Conservation (phyloP, 495 filamentous ascomycete species). For the Annulohypoxylon maeteangense region DNA sequence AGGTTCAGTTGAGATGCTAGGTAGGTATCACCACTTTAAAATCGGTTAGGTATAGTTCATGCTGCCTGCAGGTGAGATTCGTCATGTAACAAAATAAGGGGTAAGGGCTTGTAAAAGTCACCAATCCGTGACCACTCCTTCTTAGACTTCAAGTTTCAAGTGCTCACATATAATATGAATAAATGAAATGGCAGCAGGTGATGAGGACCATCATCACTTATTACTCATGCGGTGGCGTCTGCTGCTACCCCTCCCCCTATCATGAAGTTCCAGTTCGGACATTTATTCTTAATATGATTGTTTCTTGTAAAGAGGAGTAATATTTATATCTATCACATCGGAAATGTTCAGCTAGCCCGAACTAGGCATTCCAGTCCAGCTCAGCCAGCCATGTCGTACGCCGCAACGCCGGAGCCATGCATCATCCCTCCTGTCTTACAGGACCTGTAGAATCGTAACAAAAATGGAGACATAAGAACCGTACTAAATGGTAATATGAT, state of each 20-base stretch:
- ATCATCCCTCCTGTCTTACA: conserved; percentile 8
- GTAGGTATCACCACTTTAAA: too few species aligned
- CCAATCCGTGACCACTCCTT: neutral
- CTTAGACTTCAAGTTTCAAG: neutral
- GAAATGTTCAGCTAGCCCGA: neutral
- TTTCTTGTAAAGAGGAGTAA: neutral
- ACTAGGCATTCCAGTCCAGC: neutral
- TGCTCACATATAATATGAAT: neutral
- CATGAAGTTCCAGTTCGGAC: neutral
- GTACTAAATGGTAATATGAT: neutral
- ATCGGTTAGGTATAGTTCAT: neutral
- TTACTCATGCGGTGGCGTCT: neutral
- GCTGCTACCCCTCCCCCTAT: neutral
- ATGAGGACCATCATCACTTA: neutral
- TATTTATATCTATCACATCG: neutral
- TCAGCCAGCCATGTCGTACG: conserved; percentile 14
- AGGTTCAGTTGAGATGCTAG: too few species aligned
- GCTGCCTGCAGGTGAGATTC: neutral
- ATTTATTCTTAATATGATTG: neutral
- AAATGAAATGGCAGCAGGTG: neutral
- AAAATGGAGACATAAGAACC: neutral
- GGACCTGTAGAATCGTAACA: conserved; percentile 15
- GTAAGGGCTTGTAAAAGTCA: neutral
- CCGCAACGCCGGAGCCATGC: conserved; percentile 34
- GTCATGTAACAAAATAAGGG: neutral